phyloP scores from a whole-genome alignment of 176 grass and related monocot genomes.

The Panicum miliaceum region DNA sequence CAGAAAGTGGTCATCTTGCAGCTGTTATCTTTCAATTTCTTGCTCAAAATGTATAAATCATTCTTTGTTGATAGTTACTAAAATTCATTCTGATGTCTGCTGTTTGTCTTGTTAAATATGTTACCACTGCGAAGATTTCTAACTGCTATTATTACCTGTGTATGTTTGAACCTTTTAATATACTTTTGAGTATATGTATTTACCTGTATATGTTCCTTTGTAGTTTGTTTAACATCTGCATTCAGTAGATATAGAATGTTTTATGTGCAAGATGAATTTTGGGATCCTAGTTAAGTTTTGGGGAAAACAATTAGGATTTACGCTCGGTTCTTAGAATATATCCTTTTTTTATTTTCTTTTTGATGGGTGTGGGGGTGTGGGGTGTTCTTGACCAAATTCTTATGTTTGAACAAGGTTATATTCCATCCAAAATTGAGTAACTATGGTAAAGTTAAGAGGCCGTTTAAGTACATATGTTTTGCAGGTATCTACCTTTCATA shows the following conservation, averaged over 20 bases:
- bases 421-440: background rate
- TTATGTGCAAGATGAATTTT: slow-evolving; percentile 3
- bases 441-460: background rate
- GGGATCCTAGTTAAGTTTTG: slow-evolving; percentile 1
- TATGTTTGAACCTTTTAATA: background rate
- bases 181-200: background rate
- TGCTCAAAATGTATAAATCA: background rate
- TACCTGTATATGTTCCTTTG: background rate
- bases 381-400: background rate
- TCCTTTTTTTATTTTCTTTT: no score
- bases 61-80: background rate
- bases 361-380: no score
- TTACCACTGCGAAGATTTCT: background rate
- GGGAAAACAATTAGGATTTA: background rate
- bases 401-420: background rate
- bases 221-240: background rate
- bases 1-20: background rate
- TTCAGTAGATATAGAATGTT: background rate
- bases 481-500: background rate
- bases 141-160: background rate
- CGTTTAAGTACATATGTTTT: background rate
- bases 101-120: background rate
- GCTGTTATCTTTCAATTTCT: slow-evolving; percentile 13
- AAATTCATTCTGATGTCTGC: background rate
- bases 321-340: background rate